phyloP scores from a whole-genome alignment of 2,329 filamentous ascomycete genomes.

The Penicillium sp. region DNA sequence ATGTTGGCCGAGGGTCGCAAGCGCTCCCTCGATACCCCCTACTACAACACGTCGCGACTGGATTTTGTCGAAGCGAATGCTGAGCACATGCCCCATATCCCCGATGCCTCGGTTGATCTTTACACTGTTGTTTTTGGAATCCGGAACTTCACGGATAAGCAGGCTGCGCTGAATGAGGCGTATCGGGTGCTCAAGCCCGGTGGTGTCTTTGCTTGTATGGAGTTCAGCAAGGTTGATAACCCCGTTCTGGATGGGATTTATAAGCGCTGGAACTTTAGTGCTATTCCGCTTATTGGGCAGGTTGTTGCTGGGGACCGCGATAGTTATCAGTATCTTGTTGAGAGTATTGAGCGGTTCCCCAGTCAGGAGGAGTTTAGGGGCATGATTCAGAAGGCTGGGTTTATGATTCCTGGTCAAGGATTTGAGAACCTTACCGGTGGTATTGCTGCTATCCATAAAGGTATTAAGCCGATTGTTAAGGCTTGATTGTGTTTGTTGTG shows the following conservation, averaged over 20 bases:
- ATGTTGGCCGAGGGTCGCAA: conserved; percentile 90
- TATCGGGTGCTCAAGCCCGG: conserved; percentile 88
- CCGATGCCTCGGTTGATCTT: conserved; percentile 74
- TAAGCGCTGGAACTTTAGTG: conserved; percentile 92
- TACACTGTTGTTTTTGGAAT: conserved; percentile 99
- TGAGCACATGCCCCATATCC: conserved; percentile 66
- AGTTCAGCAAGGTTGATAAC: conserved; percentile 85
- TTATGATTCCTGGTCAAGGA: conserved; percentile 75
- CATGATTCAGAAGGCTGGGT: conserved; percentile 65
- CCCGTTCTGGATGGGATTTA: conserved; percentile 80
- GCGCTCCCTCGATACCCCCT: conserved; percentile 65
- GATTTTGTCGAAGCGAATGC: conserved; percentile 88
- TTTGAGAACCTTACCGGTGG: conserved; percentile 91
- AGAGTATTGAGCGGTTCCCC: conserved; percentile 94
- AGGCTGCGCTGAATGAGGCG: conserved; percentile 76
- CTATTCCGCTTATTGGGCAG: conserved; percentile 93
- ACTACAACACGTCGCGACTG: conserved; percentile 56
- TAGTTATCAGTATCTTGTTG: conserved; percentile 97
- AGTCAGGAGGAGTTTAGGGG: conserved; percentile 77
- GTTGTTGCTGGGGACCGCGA: conserved; percentile 90
- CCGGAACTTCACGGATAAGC: conserved; percentile 93
- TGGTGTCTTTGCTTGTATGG: conserved; percentile 92
- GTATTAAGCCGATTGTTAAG: conserved; percentile 68
- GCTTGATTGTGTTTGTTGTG: conserved; percentile 4
- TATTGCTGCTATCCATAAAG: conserved; percentile 94